phyloP scores from a whole-genome alignment of 192 early-diverging fungal genomes.

The Geranomyces michiganensis region DNA sequence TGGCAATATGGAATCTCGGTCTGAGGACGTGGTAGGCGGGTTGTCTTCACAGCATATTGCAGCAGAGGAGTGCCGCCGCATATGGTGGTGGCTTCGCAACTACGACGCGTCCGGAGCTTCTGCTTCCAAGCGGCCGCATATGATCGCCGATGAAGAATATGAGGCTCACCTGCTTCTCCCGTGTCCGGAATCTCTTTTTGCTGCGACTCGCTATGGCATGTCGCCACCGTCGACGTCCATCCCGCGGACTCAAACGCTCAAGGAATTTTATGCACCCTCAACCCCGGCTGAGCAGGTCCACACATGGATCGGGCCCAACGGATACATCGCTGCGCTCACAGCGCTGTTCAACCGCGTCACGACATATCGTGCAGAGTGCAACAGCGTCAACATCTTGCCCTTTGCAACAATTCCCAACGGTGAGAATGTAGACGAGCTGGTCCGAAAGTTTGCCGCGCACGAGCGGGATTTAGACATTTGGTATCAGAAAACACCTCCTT shows the following conservation, averaged over 20 bases:
- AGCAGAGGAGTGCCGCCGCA: constrained; percentile 28
- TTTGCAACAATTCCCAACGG: constrained; percentile 20
- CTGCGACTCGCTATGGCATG: constrained; percentile 29
- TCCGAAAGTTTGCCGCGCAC: constrained; percentile 10
- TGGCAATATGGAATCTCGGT: background rate
- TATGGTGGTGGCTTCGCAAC: constrained; percentile 39
- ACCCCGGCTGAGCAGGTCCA: constrained; percentile 13
- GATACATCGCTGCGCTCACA: constrained; percentile 29
- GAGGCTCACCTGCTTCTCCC: constrained; percentile 22
- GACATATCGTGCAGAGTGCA: constrained; percentile 24
- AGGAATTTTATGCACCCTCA: constrained; percentile 21
- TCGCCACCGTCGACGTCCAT: constrained; percentile 5
- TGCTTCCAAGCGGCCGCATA: constrained; percentile 36
- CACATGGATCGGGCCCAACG: constrained; percentile 33
- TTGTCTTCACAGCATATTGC: constrained; percentile 25
- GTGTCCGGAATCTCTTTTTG: constrained; percentile 33
- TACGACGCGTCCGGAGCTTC: constrained; percentile 35
- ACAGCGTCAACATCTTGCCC: constrained; percentile 31
- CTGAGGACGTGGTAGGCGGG: constrained; percentile 22
- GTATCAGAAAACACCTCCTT: constrained; percentile 32
- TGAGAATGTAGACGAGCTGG: constrained; percentile 1
- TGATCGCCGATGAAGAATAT: constrained; percentile 33
- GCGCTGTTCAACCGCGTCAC: constrained; percentile 40
- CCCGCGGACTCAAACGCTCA: constrained; percentile 28
- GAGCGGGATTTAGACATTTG: constrained; percentile 24